Percentiles rank a stretch among this genome's conserved stretches.
These are phyloP conservation scores for Chaetomiaceae sp. DNA, from an alignment of 2,329 filamentous ascomycete species.

Conservation along the genomic window DNA sequence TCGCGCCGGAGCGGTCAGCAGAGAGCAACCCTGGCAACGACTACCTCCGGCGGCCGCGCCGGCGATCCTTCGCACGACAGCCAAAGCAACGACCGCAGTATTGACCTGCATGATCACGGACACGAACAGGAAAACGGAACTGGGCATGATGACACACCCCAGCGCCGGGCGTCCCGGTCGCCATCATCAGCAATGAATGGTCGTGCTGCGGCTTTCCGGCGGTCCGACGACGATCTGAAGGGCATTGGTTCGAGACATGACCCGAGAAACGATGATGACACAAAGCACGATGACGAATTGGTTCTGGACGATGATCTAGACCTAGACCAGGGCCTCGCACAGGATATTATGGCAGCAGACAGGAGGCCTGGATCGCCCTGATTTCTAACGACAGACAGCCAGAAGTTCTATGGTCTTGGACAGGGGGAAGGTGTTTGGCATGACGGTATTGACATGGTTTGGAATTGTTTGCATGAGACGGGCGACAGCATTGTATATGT, in stretches of 20 bases:
- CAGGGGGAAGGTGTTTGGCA: too few relatives aligned
- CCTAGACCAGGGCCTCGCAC: neutral
- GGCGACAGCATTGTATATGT: neutral
- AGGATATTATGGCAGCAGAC: neutral
- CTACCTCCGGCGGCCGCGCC: neutral
- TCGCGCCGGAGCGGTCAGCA: neutral
- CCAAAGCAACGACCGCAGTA: neutral
- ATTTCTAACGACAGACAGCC: neutral
- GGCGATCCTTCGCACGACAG: too few relatives aligned
- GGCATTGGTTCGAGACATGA: slow-evolving; percentile 16
- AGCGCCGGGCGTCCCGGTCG: neutral
- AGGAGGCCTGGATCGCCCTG: neutral
- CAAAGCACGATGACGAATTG: neutral
- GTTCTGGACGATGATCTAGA: slow-evolving; percentile 1
- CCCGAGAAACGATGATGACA: slow-evolving; percentile 1
- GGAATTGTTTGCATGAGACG: too few relatives aligned
- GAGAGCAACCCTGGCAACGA: too few relatives aligned
- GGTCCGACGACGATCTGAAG: slow-evolving; percentile 11
- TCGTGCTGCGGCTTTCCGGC: too few relatives aligned
- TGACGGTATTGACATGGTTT: too few relatives aligned
- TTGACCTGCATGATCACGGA: neutral
- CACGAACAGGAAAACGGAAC: neutral
- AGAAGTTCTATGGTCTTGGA: neutral
- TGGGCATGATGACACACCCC: neutral
- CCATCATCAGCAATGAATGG: too few relatives aligned